These are phyloP conservation scores for Citrullus mucosospermus DNA, from an alignment of 306 rosid species.

Conservation along the genomic window DNA sequence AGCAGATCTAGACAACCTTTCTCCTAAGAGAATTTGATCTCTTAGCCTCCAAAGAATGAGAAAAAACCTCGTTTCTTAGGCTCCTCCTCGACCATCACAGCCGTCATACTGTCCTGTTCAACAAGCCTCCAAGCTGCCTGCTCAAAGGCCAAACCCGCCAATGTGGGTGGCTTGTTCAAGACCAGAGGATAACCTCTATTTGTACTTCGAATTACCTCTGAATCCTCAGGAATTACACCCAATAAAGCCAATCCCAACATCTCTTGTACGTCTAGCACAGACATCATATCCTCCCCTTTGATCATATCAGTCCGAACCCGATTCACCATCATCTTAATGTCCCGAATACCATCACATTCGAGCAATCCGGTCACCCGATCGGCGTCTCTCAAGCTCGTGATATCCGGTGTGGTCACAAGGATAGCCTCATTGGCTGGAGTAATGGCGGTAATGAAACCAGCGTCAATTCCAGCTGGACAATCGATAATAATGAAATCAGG, in stretches of 20 bases:
- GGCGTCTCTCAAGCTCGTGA: conserved; percentile 80
- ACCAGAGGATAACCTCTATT: conserved; percentile 88
- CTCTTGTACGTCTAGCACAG: conserved; percentile 90
- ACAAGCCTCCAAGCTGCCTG: conserved; percentile 99
- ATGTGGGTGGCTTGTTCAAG: conserved; percentile 80
- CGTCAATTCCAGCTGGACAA: conserved; percentile 95
- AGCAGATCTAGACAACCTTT: not conserved
- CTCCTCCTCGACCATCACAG: conserved; percentile 84
- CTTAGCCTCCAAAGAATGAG: conserved; percentile 81
- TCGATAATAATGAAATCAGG: conserved; percentile 86
- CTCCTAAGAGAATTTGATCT: not conserved
- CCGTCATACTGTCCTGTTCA: conserved; percentile 93
- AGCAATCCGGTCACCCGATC: conserved; percentile 81
- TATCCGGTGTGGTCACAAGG: conserved; percentile 83
- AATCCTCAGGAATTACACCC: conserved; percentile 82
- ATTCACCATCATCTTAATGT: conserved; percentile 93
- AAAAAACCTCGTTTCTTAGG: conserved; percentile 81
- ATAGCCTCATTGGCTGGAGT: conserved; percentile 93
- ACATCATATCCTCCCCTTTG: conserved; percentile 96
- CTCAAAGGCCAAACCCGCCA: conserved; percentile 94
- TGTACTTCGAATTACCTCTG: conserved; percentile 87
- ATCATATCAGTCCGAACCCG: conserved; percentile 94
- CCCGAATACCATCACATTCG: conserved; percentile 92
- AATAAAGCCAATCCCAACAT: conserved; percentile 83
- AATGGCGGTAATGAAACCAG: conserved; percentile 92